Conservation (phyloP, 2,329 filamentous ascomycete species). For the Chrysoporthe puriensis region DNA sequence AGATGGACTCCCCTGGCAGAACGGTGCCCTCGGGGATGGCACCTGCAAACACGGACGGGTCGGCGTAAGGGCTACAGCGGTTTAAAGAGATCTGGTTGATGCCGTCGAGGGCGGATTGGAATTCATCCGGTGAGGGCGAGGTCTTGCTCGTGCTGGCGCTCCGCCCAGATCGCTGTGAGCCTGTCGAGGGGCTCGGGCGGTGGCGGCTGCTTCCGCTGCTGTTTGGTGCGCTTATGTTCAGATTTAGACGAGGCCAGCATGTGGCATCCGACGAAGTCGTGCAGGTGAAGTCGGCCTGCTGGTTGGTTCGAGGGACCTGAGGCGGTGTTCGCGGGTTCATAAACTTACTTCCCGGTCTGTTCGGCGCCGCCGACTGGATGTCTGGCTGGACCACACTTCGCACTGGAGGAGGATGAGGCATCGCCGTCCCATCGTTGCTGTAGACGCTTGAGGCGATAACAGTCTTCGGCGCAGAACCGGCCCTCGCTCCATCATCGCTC, state of each 20-base stretch:
- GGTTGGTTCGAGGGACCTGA: neutral
- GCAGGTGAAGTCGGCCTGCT: neutral
- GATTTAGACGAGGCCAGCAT: conserved; percentile 3
- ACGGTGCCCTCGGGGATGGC: neutral
- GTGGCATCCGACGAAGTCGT: neutral
- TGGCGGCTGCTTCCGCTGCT: neutral
- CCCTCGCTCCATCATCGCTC: neutral
- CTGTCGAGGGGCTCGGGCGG: neutral
- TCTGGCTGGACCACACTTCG: neutral
- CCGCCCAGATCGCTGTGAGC: neutral
- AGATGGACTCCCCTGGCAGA: conserved; percentile 15
- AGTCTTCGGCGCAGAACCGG: neutral
- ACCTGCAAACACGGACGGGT: neutral
- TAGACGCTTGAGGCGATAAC: conserved; percentile 21
- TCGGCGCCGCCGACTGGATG: neutral
- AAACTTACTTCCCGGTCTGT: neutral
- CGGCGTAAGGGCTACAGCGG: neutral
- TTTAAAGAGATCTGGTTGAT: conserved; percentile 7
- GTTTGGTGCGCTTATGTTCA: neutral
- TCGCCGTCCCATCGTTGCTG: conserved; percentile 15
- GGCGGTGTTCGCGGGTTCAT: neutral
- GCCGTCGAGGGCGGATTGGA: conserved; percentile 11
- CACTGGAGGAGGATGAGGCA: conserved; percentile 14
- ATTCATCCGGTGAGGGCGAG: neutral
- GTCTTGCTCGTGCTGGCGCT: conserved; percentile 1